phyloP scores from a whole-genome alignment of 169 alveolate genomes.

The Eimeria maxima region DNA sequence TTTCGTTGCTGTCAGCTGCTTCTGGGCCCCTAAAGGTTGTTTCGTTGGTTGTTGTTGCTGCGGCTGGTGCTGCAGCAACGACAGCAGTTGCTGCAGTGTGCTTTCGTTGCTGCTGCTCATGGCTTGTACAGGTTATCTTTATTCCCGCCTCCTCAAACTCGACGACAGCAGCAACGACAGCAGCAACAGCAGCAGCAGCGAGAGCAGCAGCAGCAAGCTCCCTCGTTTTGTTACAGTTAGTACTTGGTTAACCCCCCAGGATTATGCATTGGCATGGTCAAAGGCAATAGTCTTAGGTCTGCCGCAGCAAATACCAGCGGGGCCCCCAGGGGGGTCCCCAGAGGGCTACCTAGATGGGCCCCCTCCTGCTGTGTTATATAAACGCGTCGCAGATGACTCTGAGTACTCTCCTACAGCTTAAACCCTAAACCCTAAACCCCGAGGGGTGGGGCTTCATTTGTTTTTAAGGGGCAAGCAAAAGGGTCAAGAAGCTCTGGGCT shows the following conservation, averaged over 20 bases:
- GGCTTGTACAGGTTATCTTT: background rate
- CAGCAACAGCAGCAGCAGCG: too few species aligned
- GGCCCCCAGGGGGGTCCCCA: background rate
- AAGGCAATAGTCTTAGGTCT: background rate
- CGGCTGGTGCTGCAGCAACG: background rate
- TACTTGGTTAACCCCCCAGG: background rate
- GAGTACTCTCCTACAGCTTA: conserved; percentile 11
- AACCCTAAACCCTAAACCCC: background rate
- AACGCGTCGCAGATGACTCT: background rate
- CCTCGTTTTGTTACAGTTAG: background rate
- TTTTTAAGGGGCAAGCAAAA: too few species aligned
- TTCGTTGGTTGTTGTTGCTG: too few species aligned
- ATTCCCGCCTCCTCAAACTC: conserved; percentile 12
- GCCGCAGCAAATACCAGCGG: background rate
- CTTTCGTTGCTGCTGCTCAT: background rate
- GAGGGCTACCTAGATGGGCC: background rate
- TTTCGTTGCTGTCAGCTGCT: too few species aligned
- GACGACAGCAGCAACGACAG: background rate
- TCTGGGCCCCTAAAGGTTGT: too few species aligned
- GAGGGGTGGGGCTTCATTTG: too few species aligned
- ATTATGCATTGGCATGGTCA: background rate
- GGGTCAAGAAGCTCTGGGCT: too few species aligned
- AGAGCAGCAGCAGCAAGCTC: too few species aligned
- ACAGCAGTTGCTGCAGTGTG: background rate
- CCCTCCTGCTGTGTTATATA: background rate